Percentiles rank a stretch among this genome's conserved stretches.
Evolutionary conservation across 2,329 filamentous ascomycete species (phyloP).

Genomic region (Monosporascus sp.): DNA sequence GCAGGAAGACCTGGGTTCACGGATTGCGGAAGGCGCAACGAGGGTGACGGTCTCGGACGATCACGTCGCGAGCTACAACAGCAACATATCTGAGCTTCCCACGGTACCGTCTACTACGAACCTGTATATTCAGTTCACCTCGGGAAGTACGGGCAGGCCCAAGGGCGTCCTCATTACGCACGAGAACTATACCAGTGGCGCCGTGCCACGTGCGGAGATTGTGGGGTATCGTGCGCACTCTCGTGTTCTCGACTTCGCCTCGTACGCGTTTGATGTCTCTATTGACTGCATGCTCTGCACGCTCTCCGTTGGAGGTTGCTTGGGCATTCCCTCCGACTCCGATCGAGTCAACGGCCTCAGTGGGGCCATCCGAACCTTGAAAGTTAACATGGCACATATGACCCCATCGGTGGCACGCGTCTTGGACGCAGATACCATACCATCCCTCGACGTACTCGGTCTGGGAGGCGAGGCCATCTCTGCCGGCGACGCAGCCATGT

Average conservation of each 20-base stretch:
- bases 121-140: constrained; percentile 59
- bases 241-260: constrained; percentile 43
- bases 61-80: constrained; percentile 15
- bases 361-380: constrained; percentile 37
- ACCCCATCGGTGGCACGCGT: constrained; percentile 46
- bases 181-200: constrained; percentile 41
- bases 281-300: constrained; percentile 52
- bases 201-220: constrained; percentile 35
- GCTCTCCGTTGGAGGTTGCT: constrained; percentile 42
- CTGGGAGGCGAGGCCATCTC: constrained; percentile 51
- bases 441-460: constrained; percentile 41
- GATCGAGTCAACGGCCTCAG: constrained; percentile 47
- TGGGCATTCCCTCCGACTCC: constrained; percentile 51
- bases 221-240: constrained; percentile 38
- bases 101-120: constrained; percentile 36
- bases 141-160: constrained; percentile 58
- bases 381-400: constrained; percentile 45
- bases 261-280: constrained; percentile 51
- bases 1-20: constrained; percentile 32
- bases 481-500: constrained; percentile 40
- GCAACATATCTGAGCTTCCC: constrained; percentile 7
- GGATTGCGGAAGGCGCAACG: constrained; percentile 30
- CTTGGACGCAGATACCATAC: constrained; percentile 40
- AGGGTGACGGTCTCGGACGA: constrained; percentile 28
- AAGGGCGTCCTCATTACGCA: constrained; percentile 56